Conservation (phyloP, 768 basidiomycete species). For the Arthromyces matolae region DNA sequence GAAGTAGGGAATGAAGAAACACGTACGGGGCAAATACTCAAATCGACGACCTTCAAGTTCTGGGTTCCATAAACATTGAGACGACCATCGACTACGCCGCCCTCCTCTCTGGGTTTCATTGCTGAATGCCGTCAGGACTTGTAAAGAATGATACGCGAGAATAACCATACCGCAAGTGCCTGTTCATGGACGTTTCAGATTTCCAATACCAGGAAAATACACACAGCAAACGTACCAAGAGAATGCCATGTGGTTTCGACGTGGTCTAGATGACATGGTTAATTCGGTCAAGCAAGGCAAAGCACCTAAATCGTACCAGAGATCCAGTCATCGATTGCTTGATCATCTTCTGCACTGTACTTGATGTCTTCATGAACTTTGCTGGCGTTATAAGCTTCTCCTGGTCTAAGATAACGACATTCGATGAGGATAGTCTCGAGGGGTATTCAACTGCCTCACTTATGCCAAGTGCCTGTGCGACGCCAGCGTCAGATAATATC, state of each 20-base stretch:
- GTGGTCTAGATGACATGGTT: conserved; percentile 40
- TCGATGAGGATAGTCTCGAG: no score
- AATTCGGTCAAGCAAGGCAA: neutral
- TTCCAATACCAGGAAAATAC: neutral
- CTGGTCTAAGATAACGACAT: conserved; percentile 32
- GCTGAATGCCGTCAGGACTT: conserved; percentile 27
- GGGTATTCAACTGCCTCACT: conserved; percentile 20
- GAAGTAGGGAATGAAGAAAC: neutral
- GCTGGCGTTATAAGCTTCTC: conserved; percentile 46
- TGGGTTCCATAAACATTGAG: conserved; percentile 63
- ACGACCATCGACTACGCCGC: conserved; percentile 62
- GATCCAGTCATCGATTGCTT: conserved; percentile 71
- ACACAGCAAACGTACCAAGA: conserved; percentile 37
- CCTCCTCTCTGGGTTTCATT: conserved; percentile 65
- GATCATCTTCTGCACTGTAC: conserved; percentile 65
- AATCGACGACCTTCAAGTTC: conserved; percentile 65
- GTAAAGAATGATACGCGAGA: neutral
- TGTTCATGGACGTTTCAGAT: conserved; percentile 6
- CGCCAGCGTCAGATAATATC: neutral
- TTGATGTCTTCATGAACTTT: conserved; percentile 64
- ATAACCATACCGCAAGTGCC: conserved; percentile 41
- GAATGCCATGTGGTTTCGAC: conserved; percentile 80
- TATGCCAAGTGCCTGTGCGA: conserved; percentile 49
- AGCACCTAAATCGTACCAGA: conserved; percentile 33
- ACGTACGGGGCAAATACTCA: conserved; percentile 69